Conservation (phyloP, 1,139 yeast genomes). For the Geotrichum candidum region DNA sequence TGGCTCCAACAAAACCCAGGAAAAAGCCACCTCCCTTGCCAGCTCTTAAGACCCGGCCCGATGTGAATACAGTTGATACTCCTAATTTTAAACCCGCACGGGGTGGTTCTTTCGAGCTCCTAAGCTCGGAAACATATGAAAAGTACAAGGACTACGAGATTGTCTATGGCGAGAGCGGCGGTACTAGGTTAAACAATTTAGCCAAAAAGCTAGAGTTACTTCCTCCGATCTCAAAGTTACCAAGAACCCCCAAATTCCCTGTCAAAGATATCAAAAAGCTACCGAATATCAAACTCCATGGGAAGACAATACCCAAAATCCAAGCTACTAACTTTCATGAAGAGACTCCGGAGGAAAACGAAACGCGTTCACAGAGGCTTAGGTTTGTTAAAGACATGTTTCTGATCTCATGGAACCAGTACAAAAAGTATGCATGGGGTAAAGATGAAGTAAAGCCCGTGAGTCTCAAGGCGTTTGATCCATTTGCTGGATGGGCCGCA, state of each 20-base stretch:
- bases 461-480: conserved; percentile 32
- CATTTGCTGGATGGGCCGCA: conserved; percentile 47
- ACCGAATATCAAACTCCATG: conserved; percentile 6
- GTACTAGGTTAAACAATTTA: conserved; percentile 13
- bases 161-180: conserved; percentile 14
- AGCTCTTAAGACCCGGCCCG: neutral
- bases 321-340: conserved; percentile 11
- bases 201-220: neutral
- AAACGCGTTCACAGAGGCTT: conserved; percentile 33
- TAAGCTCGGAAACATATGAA: neutral
- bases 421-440: conserved; percentile 59
- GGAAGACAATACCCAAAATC: conserved; percentile 4
- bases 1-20: neutral
- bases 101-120: neutral
- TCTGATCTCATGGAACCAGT: conserved; percentile 52
- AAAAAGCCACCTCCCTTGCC: neutral
- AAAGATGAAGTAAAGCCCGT: conserved; percentile 53
- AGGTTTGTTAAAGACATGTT: conserved; percentile 48
- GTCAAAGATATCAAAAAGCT: conserved; percentile 17
- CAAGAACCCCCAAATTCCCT: conserved; percentile 26
- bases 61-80: neutral
- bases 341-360: conserved; percentile 4
- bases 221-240: conserved; percentile 19
- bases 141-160: conserved; percentile 16
- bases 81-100: conserved; percentile 2